Percentiles rank a stretch among this genome's conserved stretches.
Conservation (phyloP, 2,329 filamentous ascomycete species). For the Penicillium sp. region DNA sequence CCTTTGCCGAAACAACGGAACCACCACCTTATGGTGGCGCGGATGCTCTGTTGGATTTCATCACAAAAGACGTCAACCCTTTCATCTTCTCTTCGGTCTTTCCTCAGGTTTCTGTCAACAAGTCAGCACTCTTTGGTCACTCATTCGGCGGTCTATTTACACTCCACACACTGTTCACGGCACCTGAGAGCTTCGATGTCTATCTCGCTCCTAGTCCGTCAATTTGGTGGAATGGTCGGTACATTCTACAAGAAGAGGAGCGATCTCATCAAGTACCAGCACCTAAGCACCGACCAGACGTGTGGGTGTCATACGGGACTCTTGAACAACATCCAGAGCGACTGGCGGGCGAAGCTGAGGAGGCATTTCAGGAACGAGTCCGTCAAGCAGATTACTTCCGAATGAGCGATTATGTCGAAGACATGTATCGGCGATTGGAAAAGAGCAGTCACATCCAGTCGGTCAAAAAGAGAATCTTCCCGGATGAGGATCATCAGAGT, state of each 20-base stretch:
- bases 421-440: conserved; percentile 15
- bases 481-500: conserved; percentile 30
- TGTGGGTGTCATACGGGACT: conserved; percentile 1
- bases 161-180: conserved; percentile 43
- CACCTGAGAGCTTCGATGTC: conserved; percentile 41
- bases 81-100: conserved; percentile 5
- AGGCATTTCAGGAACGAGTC: conserved; percentile 27
- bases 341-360: conserved; percentile 28
- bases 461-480: conserved; percentile 13
- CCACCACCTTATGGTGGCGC: conserved; percentile 5
- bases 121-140: conserved; percentile 47
- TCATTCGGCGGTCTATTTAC: conserved; percentile 48
- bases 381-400: conserved; percentile 6
- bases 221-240: conserved; percentile 46
- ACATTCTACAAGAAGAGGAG: conserved; percentile 34
- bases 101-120: conserved; percentile 18
- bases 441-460: background rate
- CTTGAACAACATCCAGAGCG: conserved; percentile 8
- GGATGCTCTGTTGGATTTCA: conserved; percentile 12
- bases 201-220: conserved; percentile 47
- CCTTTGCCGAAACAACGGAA: too few species aligned
- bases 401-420: conserved; percentile 24
- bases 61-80: conserved; percentile 6
- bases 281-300: background rate
- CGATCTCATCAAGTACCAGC: conserved; percentile 19